These are phyloP conservation scores for Aphanomyces cochlioides DNA, from an alignment of 352 stramenopile genomes.

Conservation along the genomic window DNA sequence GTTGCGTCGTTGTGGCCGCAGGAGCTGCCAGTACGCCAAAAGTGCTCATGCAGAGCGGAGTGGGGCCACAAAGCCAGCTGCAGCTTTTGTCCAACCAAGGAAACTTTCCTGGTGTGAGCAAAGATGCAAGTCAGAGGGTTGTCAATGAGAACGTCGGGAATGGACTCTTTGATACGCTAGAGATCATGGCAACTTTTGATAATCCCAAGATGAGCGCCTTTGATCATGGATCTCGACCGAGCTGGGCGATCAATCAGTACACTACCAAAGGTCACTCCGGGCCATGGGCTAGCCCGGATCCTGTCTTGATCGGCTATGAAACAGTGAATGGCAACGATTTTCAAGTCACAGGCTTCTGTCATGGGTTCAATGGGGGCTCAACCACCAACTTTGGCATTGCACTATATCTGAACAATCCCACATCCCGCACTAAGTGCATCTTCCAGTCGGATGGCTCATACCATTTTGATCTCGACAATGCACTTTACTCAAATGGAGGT, in stretches of 20 bases:
- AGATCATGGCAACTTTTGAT: conserved; percentile 48
- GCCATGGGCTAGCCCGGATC: conserved; percentile 43
- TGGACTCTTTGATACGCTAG: conserved; percentile 58
- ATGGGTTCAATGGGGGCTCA: conserved; percentile 42
- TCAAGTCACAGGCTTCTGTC: conserved; percentile 51
- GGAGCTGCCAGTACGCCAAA: conserved; percentile 71
- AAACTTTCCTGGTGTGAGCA: conserved; percentile 49
- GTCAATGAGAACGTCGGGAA: conserved; percentile 54
- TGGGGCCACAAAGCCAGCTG: conserved; percentile 65
- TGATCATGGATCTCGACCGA: conserved; percentile 36
- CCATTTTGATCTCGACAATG: conserved; percentile 40
- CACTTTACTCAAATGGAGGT: conserved; percentile 38
- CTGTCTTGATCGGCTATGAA: conserved; percentile 58
- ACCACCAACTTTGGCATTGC: conserved; percentile 43
- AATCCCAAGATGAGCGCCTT: conserved; percentile 55
- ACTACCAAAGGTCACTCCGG: conserved; percentile 43
- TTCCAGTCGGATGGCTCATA: conserved; percentile 47
- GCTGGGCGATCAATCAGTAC: conserved; percentile 53
- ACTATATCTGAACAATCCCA: conserved; percentile 65
- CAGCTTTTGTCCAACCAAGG: conserved; percentile 37
- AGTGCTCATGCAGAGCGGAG: conserved; percentile 73
- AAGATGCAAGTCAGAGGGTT: conserved; percentile 35
- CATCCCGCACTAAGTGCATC: conserved; percentile 40
- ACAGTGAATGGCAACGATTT: conserved; percentile 57
- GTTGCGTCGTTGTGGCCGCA: conserved; percentile 67